A percentile compares a stretch with the other conserved stretches of the same genome.
phyloP scores from a whole-genome alignment of 192 early-diverging fungal species.

The Ambispora gerdemannii region DNA sequence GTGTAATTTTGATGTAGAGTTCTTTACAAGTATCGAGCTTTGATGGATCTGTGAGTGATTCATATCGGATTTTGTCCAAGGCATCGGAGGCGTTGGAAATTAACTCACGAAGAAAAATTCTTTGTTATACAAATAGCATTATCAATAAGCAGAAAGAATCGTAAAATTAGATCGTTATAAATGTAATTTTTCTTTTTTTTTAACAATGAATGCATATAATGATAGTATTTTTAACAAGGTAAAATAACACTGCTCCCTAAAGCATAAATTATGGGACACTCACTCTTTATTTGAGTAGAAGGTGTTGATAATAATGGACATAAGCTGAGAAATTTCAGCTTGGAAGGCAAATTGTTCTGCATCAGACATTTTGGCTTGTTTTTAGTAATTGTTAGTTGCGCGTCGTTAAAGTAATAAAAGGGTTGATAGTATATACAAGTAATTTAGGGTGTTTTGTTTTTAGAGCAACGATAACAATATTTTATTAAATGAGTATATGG shows the following conservation, averaged over 20 bases:
- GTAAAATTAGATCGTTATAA: too few relatives aligned
- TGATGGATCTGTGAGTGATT: slow-evolving; percentile 90
- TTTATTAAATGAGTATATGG: not conserved
- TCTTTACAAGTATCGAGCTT: slow-evolving; percentile 92
- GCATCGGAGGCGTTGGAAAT: slow-evolving; percentile 92
- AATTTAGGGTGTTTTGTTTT: not conserved
- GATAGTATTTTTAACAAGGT: not conserved
- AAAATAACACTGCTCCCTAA: not conserved
- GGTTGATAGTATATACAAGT: not conserved
- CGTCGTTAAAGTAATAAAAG: too few relatives aligned
- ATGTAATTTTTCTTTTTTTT: too few relatives aligned
- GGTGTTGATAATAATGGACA: slow-evolving; percentile 99
- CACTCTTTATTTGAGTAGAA: slow-evolving; percentile 96
- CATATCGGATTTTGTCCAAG: slow-evolving; percentile 98
- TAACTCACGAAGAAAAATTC: slow-evolving; percentile 96
- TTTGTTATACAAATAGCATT: not conserved
- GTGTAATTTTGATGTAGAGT: slow-evolving; percentile 90
- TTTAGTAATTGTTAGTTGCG: too few relatives aligned
- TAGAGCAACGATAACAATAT: not conserved
- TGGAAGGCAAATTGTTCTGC: slow-evolving; percentile 60
- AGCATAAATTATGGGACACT: not conserved
- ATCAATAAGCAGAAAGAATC: not conserved
- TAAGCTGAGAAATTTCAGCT: slow-evolving; percentile 99
- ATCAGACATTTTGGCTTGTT: slow-evolving; percentile 8
- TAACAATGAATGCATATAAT: too few relatives aligned